These are phyloP conservation scores for Clathrospora elynae DNA, from an alignment of 2,329 filamentous ascomycete genomes.

Conservation along the genomic window DNA sequence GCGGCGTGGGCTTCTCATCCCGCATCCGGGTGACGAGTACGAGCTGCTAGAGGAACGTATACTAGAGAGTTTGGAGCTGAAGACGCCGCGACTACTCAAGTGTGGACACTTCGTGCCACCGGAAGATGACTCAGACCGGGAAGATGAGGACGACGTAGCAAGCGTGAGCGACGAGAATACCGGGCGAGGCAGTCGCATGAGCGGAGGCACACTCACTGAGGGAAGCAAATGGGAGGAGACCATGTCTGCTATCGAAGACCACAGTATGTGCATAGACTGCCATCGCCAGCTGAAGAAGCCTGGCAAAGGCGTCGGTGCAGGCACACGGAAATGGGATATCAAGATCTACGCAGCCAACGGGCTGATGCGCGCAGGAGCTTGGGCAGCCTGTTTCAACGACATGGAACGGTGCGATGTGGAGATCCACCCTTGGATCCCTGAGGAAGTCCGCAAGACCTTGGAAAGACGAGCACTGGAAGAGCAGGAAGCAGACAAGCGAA, in stretches of 20 bases:
- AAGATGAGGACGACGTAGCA: constrained; percentile 42
- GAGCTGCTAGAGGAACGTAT: constrained; percentile 79
- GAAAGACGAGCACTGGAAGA: constrained; percentile 57
- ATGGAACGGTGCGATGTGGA: constrained; percentile 99
- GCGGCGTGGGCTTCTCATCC: constrained; percentile 73
- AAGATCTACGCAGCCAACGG: constrained; percentile 96
- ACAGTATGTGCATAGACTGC: constrained; percentile 58
- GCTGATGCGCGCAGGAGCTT: constrained; percentile 87
- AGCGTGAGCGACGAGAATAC: constrained; percentile 37
- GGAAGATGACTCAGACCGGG: constrained; percentile 47
- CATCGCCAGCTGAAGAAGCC: constrained; percentile 46
- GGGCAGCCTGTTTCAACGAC: constrained; percentile 92
- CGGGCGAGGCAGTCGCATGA: constrained; percentile 47
- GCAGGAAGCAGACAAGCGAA: constrained; percentile 36
- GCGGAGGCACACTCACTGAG: constrained; percentile 41
- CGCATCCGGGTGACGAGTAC: constrained; percentile 80
- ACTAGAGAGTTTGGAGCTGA: constrained; percentile 74
- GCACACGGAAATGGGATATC: constrained; percentile 69
- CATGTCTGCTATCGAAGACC: constrained; percentile 31
- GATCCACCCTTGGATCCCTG: constrained; percentile 73
- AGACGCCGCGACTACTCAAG: constrained; percentile 70
- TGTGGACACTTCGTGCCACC: constrained; percentile 72
- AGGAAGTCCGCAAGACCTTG: constrained; percentile 63
- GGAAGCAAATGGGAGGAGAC: too few relatives aligned
- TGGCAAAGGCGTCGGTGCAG: constrained; percentile 43